Base-by-base conservation (phyloP, 768 basidiomycete species). In the Pleurotus giganteus region DNA sequence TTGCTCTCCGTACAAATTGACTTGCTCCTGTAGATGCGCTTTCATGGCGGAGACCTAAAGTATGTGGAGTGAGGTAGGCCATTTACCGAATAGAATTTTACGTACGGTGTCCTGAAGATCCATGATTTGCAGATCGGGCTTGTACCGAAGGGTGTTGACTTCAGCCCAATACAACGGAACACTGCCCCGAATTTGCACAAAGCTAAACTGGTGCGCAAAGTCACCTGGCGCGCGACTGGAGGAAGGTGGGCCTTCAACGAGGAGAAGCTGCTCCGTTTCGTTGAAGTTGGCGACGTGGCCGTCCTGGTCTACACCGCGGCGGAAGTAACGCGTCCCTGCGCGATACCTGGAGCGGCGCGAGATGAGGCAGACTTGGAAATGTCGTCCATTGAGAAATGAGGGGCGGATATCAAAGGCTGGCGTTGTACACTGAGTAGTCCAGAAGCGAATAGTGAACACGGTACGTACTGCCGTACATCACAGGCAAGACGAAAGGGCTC, bases 201-300 rank as follows among this genome's bases (percentile, higher is more conserved):
- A 98, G 68, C 91, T 91, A 61, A 94, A 71, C 67, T 85, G 83
- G 12, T 77, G 74, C 2, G 76, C 80, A 53, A 76, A 80, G 8
- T 80, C 80, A 51, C 81, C 81, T 15, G 69, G 62, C 46, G 68
- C 65, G 15, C 69, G 69, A 36, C 69, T 69, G 23, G 70, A 69
- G 27, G 74, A 72, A 36, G 68, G 65, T 44, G 75, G 76, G 45
- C 75, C 78, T 57, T 93, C 90, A 11, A 95, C 78, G 13, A 96
- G 76, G 24, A 96, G 74, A 56, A 99, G 76, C 67, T 98, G 97
- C 66, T 99, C 97, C 4, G 97, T 96, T 71, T 99, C 97, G 67
- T 98, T 97, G 73, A 93, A 98, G 71, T 99, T 99, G 55, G 94
- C 93, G 37, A 91, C 91, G 66, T 98, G 83, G 2, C 95, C 97